Conservation (phyloP, 768 basidiomycete genomes). For the Pleurotus ostreatus region DNA sequence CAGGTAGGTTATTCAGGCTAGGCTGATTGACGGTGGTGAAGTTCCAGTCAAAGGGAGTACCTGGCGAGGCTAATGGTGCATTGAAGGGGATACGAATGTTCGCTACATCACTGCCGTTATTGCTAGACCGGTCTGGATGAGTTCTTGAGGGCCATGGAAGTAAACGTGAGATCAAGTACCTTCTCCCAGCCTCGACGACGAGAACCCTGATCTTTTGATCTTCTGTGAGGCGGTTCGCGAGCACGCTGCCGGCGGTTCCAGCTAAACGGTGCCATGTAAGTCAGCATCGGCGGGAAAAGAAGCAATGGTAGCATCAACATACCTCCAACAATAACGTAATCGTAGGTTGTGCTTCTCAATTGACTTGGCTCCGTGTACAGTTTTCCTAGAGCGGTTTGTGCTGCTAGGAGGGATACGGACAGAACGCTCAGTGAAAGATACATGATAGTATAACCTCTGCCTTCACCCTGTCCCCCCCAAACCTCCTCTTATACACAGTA, state of each 20-base stretch:
- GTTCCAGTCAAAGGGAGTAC: conserved; percentile 14
- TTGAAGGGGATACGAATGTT: conserved; percentile 2
- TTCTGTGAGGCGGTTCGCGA: conserved; percentile 7
- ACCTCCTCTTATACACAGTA: not conserved
- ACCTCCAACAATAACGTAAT: conserved; percentile 10
- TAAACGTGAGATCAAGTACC: not conserved
- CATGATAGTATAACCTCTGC: not conserved
- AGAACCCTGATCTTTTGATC: not conserved
- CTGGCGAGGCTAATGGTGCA: not conserved
- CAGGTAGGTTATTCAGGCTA: conserved; percentile 11
- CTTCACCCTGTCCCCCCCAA: no score
- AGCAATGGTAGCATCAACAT: not conserved
- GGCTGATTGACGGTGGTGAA: conserved; percentile 17
- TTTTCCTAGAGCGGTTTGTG: not conserved
- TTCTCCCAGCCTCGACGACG: conserved; percentile 5
- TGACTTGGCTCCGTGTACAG: not conserved
- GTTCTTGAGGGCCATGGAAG: not conserved
- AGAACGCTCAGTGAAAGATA: not conserved
- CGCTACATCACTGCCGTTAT: not conserved
- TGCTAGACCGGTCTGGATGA: not conserved
- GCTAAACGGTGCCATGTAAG: conserved; percentile 1
- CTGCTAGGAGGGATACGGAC: not conserved
- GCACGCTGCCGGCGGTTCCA: conserved; percentile 6
- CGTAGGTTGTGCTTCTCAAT: not conserved
- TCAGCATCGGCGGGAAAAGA: not conserved